phyloP scores from a whole-genome alignment of 2,329 filamentous ascomycete genomes.

The Ophiostoma perfectum region DNA sequence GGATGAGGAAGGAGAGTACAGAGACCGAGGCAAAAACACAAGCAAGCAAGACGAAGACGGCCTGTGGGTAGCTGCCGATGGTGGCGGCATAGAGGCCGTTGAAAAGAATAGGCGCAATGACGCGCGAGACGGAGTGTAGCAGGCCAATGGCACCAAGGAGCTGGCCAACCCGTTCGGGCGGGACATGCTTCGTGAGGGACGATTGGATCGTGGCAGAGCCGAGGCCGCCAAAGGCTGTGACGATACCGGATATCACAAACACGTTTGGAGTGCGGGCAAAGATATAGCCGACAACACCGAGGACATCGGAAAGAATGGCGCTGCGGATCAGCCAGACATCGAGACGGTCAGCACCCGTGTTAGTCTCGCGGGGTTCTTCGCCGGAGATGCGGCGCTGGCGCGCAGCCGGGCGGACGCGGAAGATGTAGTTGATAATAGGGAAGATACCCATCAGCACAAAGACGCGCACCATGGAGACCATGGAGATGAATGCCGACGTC shows the following conservation, averaged over 20 bases:
- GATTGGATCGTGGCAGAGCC: conserved; percentile 80
- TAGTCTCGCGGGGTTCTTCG: conserved; percentile 42
- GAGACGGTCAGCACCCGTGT: conserved; percentile 66
- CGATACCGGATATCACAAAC: conserved; percentile 66
- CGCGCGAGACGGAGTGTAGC: conserved; percentile 72
- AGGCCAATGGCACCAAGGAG: conserved; percentile 84
- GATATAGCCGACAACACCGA: conserved; percentile 71
- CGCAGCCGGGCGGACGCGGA: conserved; percentile 53
- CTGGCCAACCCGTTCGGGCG: conserved; percentile 72
- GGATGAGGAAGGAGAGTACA: conserved; percentile 63
- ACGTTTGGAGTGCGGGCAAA: conserved; percentile 55
- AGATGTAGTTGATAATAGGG: conserved; percentile 68
- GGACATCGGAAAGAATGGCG: conserved; percentile 68
- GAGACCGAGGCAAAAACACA: conserved; percentile 62
- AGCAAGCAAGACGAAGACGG: conserved; percentile 72
- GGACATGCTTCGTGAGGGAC: conserved; percentile 84
- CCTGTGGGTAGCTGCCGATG: conserved; percentile 69
- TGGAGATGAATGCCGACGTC: conserved; percentile 72
- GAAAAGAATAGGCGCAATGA: conserved; percentile 75
- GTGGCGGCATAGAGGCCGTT: conserved; percentile 82
- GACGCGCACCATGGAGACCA: conserved; percentile 73
- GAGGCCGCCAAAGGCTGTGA: conserved; percentile 75
- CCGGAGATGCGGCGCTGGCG: conserved; percentile 39
- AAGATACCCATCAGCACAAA: conserved; percentile 67
- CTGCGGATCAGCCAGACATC: conserved; percentile 72